These are phyloP conservation scores for Rhizoclosmatium globosum DNA, from an alignment of 192 early-diverging fungal species.

Conservation along the genomic window DNA sequence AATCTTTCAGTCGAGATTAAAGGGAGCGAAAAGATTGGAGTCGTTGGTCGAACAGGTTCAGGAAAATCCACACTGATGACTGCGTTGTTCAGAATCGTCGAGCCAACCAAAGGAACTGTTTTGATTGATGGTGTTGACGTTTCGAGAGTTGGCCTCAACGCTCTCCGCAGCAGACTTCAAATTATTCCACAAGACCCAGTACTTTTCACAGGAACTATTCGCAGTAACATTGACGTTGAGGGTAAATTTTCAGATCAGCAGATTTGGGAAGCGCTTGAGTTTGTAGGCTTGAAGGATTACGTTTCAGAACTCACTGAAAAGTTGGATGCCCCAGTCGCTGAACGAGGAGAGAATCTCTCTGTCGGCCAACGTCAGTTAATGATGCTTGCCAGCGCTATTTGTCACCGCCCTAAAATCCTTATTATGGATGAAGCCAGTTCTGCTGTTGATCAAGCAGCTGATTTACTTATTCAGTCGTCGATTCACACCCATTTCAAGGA, in stretches of 20 bases:
- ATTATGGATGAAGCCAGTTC: slow-evolving; percentile 61
- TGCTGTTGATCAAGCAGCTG: slow-evolving; percentile 72
- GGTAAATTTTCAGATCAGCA: slow-evolving; percentile 62
- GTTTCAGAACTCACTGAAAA: slow-evolving; percentile 34
- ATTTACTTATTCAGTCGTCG: slow-evolving; percentile 72
- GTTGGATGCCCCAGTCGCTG: slow-evolving; percentile 49
- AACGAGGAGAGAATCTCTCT: slow-evolving; percentile 55
- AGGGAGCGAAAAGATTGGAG: too few relatives aligned
- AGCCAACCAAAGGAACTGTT: slow-evolving; percentile 64
- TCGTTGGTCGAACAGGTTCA: too few relatives aligned
- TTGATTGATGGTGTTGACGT: slow-evolving; percentile 73
- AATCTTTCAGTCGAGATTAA: too few relatives aligned
- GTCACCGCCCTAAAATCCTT: slow-evolving; percentile 50
- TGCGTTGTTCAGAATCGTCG: slow-evolving; percentile 52
- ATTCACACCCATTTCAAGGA: slow-evolving; percentile 52
- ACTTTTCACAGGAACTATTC: slow-evolving; percentile 61
- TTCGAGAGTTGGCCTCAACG: slow-evolving; percentile 44
- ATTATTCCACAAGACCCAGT: slow-evolving; percentile 70
- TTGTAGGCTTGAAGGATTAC: slow-evolving; percentile 48
- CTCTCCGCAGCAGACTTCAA: slow-evolving; percentile 47
- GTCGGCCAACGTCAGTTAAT: slow-evolving; percentile 61
- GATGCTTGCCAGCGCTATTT: slow-evolving; percentile 57
- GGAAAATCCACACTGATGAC: too few relatives aligned
- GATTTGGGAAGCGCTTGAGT: slow-evolving; percentile 69
- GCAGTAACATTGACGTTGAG: slow-evolving; percentile 73